Evolutionary conservation across 1,284 basidiomycete species (phyloP), one percentile per base, ranked within the genome.

Genomic region (Puccinia triticina): DNA sequence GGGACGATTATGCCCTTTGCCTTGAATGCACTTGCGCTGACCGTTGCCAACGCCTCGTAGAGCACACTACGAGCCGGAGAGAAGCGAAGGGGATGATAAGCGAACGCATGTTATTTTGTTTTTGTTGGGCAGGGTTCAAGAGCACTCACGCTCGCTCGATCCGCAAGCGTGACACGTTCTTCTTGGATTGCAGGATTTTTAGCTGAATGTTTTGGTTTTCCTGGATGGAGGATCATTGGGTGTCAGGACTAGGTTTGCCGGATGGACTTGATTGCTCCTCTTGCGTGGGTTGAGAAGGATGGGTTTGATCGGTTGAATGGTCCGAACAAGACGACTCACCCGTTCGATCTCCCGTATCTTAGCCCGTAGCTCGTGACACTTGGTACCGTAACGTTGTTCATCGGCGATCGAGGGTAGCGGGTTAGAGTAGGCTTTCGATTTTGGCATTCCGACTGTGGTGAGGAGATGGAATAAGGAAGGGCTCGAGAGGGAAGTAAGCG

Each of bases 261-360:
- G 48, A 10, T 53, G 16, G 5, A 69, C 29, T 69, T 69, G 11
- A 50, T 23, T 37, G 18, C 16, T 26, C 16, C 40, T 57, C 40
- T 66, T 23, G 32, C 23, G 34, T 16, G 14, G 12, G 48, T 50
- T 40, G 37, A 61, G 1, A 12, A 2, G 1, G 18, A 21, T 61
- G 26, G 4, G 55, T n/a, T 59, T 8, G 37, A 57, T n/a, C 11
- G 26, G 8, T 57, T 55, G 26, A 23, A n/a, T 8, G 18, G 67
- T 40, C 18, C 16, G 37, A 50, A 53, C 55, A 29, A 40, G 46
- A 55, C 29, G 34, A 73, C 78, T 57, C 46, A 80, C 78, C 29
- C 69, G 32, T 73, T 80, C 78, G 48, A 80, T 73, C 69, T 80
- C 78, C 18, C 67, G 50, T 29, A 80, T 80, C 48, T 80, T 80